These are phyloP conservation scores for Aspergillus homomorphus DNA, from an alignment of 495 filamentous ascomycete species.

Conservation along the genomic window DNA sequence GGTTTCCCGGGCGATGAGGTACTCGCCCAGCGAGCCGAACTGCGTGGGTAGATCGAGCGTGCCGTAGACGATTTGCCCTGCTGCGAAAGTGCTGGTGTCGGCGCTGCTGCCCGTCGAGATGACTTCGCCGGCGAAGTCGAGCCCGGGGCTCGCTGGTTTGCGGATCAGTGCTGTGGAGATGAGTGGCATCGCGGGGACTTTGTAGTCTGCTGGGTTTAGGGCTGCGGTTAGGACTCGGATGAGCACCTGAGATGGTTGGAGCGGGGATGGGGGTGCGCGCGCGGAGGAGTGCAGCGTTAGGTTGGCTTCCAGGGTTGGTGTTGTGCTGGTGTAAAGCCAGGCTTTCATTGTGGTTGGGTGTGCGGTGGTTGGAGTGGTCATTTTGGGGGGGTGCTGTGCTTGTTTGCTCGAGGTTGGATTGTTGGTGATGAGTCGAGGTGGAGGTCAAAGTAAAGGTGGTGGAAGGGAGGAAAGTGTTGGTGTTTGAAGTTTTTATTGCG, in stretches of 20 bases:
- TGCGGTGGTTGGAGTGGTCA: slow-evolving; percentile 13
- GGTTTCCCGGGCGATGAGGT: slow-evolving; percentile 29
- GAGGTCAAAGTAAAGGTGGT: not conserved
- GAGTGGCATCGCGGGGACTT: slow-evolving; percentile 54
- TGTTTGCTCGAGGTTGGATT: not conserved
- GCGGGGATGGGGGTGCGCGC: slow-evolving; percentile 41
- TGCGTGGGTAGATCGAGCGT: slow-evolving; percentile 31
- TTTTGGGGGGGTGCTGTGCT: slow-evolving; percentile 8
- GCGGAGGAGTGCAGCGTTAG: slow-evolving; percentile 45
- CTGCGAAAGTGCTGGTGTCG: slow-evolving; percentile 31
- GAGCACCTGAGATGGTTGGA: slow-evolving; percentile 45
- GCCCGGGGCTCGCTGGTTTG: slow-evolving; percentile 53
- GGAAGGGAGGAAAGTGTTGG: not conserved
- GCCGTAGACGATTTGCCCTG: slow-evolving; percentile 60
- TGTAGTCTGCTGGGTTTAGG: slow-evolving; percentile 73
- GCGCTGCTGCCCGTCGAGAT: slow-evolving; percentile 36
- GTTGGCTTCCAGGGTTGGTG: slow-evolving; percentile 54
- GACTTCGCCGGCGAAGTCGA: slow-evolving; percentile 64
- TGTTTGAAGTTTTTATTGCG: not conserved
- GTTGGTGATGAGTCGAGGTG: not conserved
- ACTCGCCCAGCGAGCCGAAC: slow-evolving; percentile 57
- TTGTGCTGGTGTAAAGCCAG: slow-evolving; percentile 57
- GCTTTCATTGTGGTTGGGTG: slow-evolving; percentile 53
- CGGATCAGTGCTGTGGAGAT: slow-evolving; percentile 39
- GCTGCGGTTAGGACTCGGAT: slow-evolving; percentile 53